These are phyloP conservation scores for Arabis hirsuta DNA, from an alignment of 345 rosid genomes.

Conservation along the genomic window DNA sequence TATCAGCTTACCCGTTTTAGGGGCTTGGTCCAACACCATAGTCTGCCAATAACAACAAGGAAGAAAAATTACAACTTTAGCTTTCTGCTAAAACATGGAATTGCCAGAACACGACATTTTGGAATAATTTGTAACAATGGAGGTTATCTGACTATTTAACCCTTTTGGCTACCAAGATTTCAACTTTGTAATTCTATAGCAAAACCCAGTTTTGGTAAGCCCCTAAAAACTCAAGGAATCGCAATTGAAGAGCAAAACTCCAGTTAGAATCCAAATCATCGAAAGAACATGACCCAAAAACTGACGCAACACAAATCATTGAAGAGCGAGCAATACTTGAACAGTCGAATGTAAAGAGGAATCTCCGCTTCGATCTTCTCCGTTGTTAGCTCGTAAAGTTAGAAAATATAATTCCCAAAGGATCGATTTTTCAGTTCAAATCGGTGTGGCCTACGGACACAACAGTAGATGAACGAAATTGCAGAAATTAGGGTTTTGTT, in stretches of 20 bases:
- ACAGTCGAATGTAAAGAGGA: too few relatives aligned
- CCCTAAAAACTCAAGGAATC: too few relatives aligned
- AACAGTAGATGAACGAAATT: neutral
- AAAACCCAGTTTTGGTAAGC: neutral
- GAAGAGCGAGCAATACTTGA: too few relatives aligned
- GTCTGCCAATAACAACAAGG: slow-evolving; percentile 8
- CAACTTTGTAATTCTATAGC: neutral
- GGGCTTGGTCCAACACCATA: neutral
- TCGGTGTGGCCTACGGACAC: neutral
- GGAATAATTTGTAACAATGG: neutral
- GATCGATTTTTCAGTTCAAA: neutral
- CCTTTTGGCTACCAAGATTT: neutral
- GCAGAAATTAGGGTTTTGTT: neutral
- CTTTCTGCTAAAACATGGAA: neutral
- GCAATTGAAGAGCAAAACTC: too few relatives aligned
- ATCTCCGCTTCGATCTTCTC: too few relatives aligned
- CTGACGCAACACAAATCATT: too few relatives aligned
- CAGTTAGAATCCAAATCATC: too few relatives aligned
- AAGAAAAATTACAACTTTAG: slow-evolving; percentile 1
- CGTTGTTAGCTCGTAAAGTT: neutral
- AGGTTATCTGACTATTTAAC: neutral
- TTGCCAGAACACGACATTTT: neutral
- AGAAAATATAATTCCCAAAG: neutral
- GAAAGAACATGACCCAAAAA: neutral
- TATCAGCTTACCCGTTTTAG: slow-evolving; percentile 27